Base-by-base conservation (phyloP, 169 alveolate genomes). In the Plasmodium vinckei region DNA sequence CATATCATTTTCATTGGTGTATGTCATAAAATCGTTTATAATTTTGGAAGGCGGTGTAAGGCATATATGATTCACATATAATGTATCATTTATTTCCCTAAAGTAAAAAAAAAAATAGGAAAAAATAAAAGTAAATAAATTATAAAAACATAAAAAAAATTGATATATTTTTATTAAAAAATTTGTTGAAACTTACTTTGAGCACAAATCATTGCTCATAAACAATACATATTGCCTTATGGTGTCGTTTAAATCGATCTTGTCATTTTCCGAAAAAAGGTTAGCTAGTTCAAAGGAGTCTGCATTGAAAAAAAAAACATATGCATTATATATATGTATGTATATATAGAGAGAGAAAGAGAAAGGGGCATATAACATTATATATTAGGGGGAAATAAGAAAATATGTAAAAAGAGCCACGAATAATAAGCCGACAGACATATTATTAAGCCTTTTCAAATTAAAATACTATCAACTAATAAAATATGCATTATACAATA, bases 1-100 rank as follows among this genome's bases (percentile, higher is more conserved):
- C 61, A 82, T 59, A 46, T 67, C 90, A 19, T 44, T 61, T 13
- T 67, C 63, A 7, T 82, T 46, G 4, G 72, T 82, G 59, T 65
- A 82, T 21, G 71, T 15, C 42, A 82, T 9, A 69, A 82, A 82
- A 25, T 53, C n/a, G 23, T 60, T 82, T 23, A 65, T 21, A 10
- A 82, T 19, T n/a, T 65, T 21, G 17, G 51, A 47, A 7, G 54
- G 65, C 1, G 84, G 79, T 13, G 79, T 82, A 23, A 82, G 23
- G 61, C 90, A 82, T 19, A 82, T 68, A 39, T 82, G 90, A 49
- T 82, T 82, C 47, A 82, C 57, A 51, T 67, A 82, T 15, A 82
- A 47, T 6, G 23, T 33, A 9, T 67, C 72, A 13, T 27, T 70
- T 42, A 82, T 27, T 54, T 82, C 72, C 19, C 90, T 82, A 51